A percentile compares a stretch with the other conserved stretches of the same genome.
phyloP scores from a whole-genome alignment of 2,329 filamentous ascomycete species.

The Sclerotiophoma versabilis region DNA sequence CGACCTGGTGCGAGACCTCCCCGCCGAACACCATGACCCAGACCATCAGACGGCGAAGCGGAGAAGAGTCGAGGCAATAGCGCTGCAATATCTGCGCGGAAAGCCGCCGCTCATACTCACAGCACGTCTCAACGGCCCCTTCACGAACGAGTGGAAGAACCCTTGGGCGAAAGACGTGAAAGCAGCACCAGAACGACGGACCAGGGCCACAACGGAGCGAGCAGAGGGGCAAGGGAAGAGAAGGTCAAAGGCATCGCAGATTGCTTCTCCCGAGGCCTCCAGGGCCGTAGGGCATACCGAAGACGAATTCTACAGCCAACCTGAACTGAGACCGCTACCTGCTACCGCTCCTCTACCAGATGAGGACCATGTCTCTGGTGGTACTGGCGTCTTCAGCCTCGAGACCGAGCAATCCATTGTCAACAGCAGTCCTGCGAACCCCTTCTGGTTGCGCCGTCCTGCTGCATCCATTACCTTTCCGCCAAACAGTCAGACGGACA shows the following conservation, averaged over 20 bases:
- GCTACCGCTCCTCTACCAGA: constrained; percentile 26
- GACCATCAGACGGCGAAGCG: constrained; percentile 61
- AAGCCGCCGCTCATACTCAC: constrained; percentile 65
- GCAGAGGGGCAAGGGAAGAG: neutral
- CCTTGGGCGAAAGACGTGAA: constrained; percentile 38
- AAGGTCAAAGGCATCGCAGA: constrained; percentile 7
- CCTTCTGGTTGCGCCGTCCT: constrained; percentile 36
- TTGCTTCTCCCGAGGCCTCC: constrained; percentile 29
- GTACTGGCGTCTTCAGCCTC: constrained; percentile 29
- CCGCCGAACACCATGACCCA: constrained; percentile 62
- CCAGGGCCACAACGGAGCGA: neutral
- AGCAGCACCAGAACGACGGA: neutral
- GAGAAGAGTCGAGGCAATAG: constrained; percentile 66
- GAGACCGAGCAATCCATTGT: constrained; percentile 19
- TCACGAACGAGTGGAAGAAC: constrained; percentile 53
- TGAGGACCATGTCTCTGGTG: constrained; percentile 14
- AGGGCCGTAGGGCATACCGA: constrained; percentile 17
- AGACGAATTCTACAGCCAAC: constrained; percentile 17
- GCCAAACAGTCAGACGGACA: constrained; percentile 17
- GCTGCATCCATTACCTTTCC: constrained; percentile 9
- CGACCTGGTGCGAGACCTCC: constrained; percentile 58
- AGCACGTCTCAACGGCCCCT: constrained; percentile 68
- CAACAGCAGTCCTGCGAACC: constrained; percentile 24
- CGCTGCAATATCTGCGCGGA: constrained; percentile 65
- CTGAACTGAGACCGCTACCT: constrained; percentile 21